A percentile compares a stretch with the other conserved stretches of the same genome.
These are phyloP conservation scores for Curvularia sp. DNA, from an alignment of 2,329 filamentous ascomycete genomes.

Conservation along the genomic window DNA sequence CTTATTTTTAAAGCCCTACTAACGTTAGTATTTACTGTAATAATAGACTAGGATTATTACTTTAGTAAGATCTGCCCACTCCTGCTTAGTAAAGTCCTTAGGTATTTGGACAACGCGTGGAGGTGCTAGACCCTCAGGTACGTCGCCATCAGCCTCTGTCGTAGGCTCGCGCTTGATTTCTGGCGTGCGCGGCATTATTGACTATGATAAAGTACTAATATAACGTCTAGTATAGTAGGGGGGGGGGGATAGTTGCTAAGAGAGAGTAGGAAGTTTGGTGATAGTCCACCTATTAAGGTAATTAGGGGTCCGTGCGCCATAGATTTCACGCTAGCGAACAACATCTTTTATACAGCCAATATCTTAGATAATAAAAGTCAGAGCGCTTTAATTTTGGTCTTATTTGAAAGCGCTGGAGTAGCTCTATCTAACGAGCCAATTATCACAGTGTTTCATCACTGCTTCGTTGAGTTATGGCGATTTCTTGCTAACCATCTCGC, in stretches of 20 bases:
- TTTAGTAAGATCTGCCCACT: background rate
- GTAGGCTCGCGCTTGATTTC: background rate
- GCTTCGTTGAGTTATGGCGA: background rate
- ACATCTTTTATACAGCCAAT: background rate
- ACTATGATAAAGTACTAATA: background rate
- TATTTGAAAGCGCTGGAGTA: background rate
- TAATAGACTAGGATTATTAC: background rate
- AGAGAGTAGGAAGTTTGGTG: background rate
- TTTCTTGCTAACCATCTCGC: background rate
- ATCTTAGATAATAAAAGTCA: background rate
- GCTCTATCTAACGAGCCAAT: background rate
- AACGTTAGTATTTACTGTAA: background rate
- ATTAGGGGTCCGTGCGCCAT: background rate
- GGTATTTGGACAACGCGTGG: background rate
- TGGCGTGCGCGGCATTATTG: background rate
- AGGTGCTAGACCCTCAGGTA: background rate
- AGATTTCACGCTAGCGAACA: background rate
- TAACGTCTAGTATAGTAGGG: background rate
- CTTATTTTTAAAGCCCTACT: background rate
- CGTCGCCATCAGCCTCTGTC: background rate
- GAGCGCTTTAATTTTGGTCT: background rate
- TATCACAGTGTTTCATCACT: background rate
- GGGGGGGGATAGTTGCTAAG: background rate
- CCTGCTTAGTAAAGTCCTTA: background rate
- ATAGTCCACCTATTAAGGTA: background rate